These are phyloP conservation scores for Hermanozyma aechmeae DNA, from an alignment of 805 yeast genomes.

Conservation along the genomic window DNA sequence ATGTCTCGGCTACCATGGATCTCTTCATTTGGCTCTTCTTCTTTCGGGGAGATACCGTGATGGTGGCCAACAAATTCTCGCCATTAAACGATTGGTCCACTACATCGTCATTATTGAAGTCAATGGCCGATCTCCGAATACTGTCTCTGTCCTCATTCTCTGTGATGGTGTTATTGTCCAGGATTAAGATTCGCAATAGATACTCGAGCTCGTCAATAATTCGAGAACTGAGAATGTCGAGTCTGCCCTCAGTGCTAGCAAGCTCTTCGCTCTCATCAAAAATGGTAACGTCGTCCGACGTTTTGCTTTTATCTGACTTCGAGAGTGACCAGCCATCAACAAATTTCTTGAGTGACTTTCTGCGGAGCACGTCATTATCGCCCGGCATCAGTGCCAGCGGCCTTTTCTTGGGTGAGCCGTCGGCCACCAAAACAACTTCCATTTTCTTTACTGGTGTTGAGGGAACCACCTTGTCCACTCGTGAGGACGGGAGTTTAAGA, in stretches of 20 bases:
- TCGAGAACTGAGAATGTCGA: slow-evolving; percentile 62
- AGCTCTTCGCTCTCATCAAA: not conserved
- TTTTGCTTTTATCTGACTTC: slow-evolving; percentile 7
- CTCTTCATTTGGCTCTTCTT: slow-evolving; percentile 4
- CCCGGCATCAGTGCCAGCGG: slow-evolving; percentile 3
- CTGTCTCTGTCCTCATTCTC: slow-evolving; percentile 4
- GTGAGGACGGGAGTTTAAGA: slow-evolving; percentile 41
- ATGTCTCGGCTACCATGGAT: slow-evolving; percentile 11
- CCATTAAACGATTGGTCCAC: no score
- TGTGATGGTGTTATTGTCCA: slow-evolving; percentile 3
- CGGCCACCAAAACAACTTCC: slow-evolving; percentile 24
- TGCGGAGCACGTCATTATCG: slow-evolving; percentile 16
- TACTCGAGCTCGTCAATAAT: slow-evolving; percentile 61
- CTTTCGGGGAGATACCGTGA: no score
- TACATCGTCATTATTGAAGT: slow-evolving; percentile 3
- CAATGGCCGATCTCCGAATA: slow-evolving; percentile 3
- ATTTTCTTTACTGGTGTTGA: slow-evolving; percentile 62
- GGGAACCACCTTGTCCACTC: slow-evolving; percentile 41
- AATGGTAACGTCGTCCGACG: not conserved
- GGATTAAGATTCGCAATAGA: slow-evolving; percentile 36
- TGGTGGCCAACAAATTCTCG: no score
- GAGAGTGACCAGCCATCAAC: slow-evolving; percentile 35
- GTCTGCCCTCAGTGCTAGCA: slow-evolving; percentile 32
- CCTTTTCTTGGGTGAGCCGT: slow-evolving; percentile 1
- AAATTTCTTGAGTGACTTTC: slow-evolving; percentile 25